A percentile compares a stretch with the other conserved stretches of the same genome.
Evolutionary conservation across 1,139 yeast species (phyloP).

Genomic region (Geotrichum klebahnii): DNA sequence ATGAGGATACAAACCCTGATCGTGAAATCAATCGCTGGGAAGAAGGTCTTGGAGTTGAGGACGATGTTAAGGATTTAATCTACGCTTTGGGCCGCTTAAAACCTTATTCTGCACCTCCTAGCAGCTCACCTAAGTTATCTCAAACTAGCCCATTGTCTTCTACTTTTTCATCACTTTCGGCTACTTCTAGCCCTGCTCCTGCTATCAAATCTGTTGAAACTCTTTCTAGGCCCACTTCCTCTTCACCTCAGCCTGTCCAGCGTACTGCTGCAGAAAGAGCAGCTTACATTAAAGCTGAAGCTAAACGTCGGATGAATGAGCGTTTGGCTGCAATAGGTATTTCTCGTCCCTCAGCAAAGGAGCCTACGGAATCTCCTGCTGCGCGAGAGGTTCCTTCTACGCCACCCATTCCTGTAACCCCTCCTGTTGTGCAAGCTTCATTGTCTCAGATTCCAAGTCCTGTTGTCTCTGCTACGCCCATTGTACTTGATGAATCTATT

Average conservation of each 20-base stretch:
- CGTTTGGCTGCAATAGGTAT: constrained; percentile 83
- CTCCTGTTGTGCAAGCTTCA: constrained; percentile 14
- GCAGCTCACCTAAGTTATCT: neutral
- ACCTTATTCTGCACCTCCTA: constrained; percentile 13
- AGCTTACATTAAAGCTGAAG: constrained; percentile 84
- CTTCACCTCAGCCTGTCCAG: constrained; percentile 26
- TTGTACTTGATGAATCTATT: constrained; percentile 1
- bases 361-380: constrained; percentile 19
- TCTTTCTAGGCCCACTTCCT: constrained; percentile 11
- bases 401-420: constrained; percentile 19
- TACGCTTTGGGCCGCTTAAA: constrained; percentile 44
- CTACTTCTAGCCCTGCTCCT: constrained; percentile 7
- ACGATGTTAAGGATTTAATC: constrained; percentile 63
- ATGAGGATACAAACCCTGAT: constrained; percentile 42
- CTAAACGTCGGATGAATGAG: constrained; percentile 85
- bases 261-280: constrained; percentile 60
- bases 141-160: constrained; percentile 9
- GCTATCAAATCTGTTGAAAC: constrained; percentile 9
- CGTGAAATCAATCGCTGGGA: constrained; percentile 76
- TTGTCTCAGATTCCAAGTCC: constrained; percentile 8
- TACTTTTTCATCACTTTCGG: neutral
- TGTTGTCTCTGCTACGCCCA: constrained; percentile 16
- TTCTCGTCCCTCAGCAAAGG: constrained; percentile 35
- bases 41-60: constrained; percentile 72
- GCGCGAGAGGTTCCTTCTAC: constrained; percentile 19